Percentiles rank a stretch among this genome's conserved stretches.
Evolutionary conservation across 2,329 filamentous ascomycete genomes (phyloP).

Genomic region (Fusarium sp.): DNA sequence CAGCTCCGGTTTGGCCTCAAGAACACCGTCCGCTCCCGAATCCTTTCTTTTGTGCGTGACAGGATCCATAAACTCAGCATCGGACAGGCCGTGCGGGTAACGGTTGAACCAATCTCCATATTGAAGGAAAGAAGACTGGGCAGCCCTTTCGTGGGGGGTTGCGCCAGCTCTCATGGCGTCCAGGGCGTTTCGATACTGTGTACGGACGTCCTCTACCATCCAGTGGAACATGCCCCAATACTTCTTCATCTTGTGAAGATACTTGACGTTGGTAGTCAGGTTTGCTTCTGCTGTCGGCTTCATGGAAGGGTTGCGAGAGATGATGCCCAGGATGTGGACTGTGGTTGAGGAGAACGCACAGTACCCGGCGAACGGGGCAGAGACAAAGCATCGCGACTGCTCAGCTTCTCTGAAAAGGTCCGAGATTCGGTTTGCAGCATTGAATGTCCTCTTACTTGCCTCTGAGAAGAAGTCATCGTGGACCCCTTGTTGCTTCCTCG

Average conservation of each 20-base stretch:
- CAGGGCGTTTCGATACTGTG: constrained; percentile 87
- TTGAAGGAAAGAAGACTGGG: constrained; percentile 82
- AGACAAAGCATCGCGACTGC: constrained; percentile 77
- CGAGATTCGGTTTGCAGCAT: constrained; percentile 90
- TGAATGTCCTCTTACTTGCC: constrained; percentile 82
- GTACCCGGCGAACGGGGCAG: constrained; percentile 94
- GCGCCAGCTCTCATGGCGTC: constrained; percentile 83
- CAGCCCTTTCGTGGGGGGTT: constrained; percentile 63
- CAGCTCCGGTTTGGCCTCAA: constrained; percentile 91
- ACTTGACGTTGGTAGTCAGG: constrained; percentile 89
- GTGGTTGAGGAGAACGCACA: constrained; percentile 94
- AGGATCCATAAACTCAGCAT: constrained; percentile 86
- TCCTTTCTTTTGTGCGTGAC: constrained; percentile 78
- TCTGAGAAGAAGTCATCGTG: constrained; percentile 84
- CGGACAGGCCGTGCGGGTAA: constrained; percentile 92
- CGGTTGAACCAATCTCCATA: constrained; percentile 98
- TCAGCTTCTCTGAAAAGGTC: constrained; percentile 86
- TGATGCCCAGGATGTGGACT: constrained; percentile 93
- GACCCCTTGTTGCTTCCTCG: constrained; percentile 78
- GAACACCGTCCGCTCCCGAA: constrained; percentile 86
- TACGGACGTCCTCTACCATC: constrained; percentile 92
- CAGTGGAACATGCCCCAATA: constrained; percentile 99
- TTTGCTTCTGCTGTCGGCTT: constrained; percentile 87
- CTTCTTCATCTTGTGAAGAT: constrained; percentile 94
- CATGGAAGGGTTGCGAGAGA: constrained; percentile 84